Evolutionary conservation across 2,329 filamentous ascomycete genomes (phyloP).

Genomic region (Cyclaneusma minus): DNA sequence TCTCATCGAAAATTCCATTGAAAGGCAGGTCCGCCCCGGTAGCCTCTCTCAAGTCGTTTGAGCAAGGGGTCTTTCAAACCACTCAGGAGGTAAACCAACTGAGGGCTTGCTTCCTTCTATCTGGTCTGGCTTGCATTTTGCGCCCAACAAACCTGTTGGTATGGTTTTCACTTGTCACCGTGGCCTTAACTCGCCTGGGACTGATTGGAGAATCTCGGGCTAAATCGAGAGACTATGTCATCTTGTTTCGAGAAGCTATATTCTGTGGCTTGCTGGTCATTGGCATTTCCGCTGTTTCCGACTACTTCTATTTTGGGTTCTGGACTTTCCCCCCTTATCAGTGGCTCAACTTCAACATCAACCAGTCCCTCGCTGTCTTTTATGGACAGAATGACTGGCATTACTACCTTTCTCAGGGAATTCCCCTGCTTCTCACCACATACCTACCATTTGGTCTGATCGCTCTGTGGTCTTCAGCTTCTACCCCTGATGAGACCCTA

Average conservation of each 20-base stretch:
- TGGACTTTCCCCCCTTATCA: conserved; percentile 83
- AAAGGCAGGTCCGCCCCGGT: too few species aligned
- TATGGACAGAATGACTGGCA: conserved; percentile 85
- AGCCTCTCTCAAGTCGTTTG: conserved; percentile 5
- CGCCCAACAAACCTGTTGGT: conserved; percentile 82
- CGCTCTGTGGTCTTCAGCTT: conserved; percentile 36
- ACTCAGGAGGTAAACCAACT: conserved; percentile 26
- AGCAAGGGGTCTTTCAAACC: conserved; percentile 10
- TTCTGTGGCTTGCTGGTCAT: conserved; percentile 50
- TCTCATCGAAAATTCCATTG: too few species aligned
- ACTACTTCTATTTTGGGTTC: conserved; percentile 64
- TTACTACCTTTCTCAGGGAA: conserved; percentile 83
- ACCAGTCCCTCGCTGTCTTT: conserved; percentile 75
- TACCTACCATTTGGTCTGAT: conserved; percentile 60
- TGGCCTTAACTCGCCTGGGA: conserved; percentile 30
- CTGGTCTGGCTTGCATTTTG: conserved; percentile 69
- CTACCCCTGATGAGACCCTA: conserved; percentile 15
- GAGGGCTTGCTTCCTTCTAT: conserved; percentile 53
- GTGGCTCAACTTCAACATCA: conserved; percentile 83
- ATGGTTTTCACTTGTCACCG: conserved; percentile 53
- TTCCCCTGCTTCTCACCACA: conserved; percentile 75
- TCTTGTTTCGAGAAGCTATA: conserved; percentile 46
- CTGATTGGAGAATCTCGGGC: conserved; percentile 26
- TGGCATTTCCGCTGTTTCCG: conserved; percentile 46
- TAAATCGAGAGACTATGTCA: conserved; percentile 25